phyloP scores from a whole-genome alignment of 164 flowering plant species.

The Echeveria elegans region DNA sequence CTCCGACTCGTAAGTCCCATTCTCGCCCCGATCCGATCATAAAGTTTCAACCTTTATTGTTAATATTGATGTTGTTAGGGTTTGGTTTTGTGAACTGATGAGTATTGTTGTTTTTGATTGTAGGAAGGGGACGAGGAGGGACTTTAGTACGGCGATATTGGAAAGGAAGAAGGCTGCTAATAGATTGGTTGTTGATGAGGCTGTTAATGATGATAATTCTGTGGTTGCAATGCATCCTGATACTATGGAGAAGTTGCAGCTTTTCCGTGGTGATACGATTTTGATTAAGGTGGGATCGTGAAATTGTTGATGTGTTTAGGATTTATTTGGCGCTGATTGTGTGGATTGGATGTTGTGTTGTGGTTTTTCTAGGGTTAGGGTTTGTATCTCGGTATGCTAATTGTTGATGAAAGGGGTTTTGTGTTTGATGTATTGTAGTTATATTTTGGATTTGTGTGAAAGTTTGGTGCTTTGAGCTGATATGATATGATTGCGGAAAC shows the following conservation, averaged over 20 bases:
- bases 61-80: neutral
- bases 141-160: conserved; percentile 8
- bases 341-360: neutral
- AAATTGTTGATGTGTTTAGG: neutral
- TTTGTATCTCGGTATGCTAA: neutral
- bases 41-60: neutral
- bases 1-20: neutral
- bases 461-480: too few species aligned
- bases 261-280: conserved; percentile 9
- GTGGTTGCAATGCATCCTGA: conserved; percentile 8
- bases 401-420: neutral
- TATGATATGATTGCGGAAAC: too few species aligned
- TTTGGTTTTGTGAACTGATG: neutral
- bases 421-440: too few species aligned
- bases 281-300: neutral
- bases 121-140: conserved; percentile 5
- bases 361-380: conserved; percentile 3
- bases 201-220: conserved; percentile 6
- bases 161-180: conserved; percentile 10
- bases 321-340: neutral
- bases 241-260: conserved; percentile 6
- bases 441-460: too few species aligned
- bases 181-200: conserved; percentile 9
- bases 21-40: neutral
- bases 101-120: neutral